phyloP scores from a whole-genome alignment of 1,284 basidiomycete species.

The Cryptococcus depauperatus region DNA sequence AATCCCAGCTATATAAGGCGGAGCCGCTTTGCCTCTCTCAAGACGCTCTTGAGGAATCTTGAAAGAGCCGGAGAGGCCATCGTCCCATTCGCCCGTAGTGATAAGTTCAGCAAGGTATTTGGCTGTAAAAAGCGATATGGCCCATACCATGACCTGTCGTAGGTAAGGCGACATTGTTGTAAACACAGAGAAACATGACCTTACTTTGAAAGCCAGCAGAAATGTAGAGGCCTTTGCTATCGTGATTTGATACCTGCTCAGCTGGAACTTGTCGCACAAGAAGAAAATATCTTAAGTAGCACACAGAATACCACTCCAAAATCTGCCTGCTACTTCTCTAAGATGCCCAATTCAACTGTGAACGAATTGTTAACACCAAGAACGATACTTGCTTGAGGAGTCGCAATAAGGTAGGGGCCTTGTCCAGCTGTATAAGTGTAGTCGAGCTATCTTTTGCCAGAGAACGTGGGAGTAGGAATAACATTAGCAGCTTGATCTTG shows the following conservation, averaged over 20 bases:
- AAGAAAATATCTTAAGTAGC: conserved; percentile 24
- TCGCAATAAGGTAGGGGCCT: conserved; percentile 25
- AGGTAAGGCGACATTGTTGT: background rate
- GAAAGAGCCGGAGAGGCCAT: conserved; percentile 8
- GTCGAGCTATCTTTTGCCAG: conserved; percentile 12
- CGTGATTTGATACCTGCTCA: conserved; percentile 16
- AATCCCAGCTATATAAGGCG: conserved; percentile 9
- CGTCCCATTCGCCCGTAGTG: conserved; percentile 12
- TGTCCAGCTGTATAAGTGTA: conserved; percentile 20
- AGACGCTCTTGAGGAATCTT: conserved; percentile 8
- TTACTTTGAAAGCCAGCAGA: conserved; percentile 21
- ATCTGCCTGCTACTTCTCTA: conserved; percentile 11
- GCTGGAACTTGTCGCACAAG: conserved; percentile 22
- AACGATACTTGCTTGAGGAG: conserved; percentile 21
- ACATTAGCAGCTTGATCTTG: conserved; percentile 23
- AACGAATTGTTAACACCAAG: conserved; percentile 12
- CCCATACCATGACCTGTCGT: conserved; percentile 21
- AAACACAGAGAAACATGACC: background rate
- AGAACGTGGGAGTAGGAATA: conserved; percentile 16
- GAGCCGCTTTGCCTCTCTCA: conserved; percentile 8
- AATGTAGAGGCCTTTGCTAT: conserved; percentile 14
- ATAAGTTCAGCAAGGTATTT: conserved; percentile 10
- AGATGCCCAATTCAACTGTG: conserved; percentile 5
- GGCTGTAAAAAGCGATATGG: conserved; percentile 14
- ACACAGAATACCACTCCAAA: conserved; percentile 28